A percentile compares a stretch with the other conserved stretches of the same genome.
These are phyloP conservation scores for Colletotrichum acutatum DNA, from an alignment of 2,329 filamentous ascomycete genomes.

Conservation along the genomic window DNA sequence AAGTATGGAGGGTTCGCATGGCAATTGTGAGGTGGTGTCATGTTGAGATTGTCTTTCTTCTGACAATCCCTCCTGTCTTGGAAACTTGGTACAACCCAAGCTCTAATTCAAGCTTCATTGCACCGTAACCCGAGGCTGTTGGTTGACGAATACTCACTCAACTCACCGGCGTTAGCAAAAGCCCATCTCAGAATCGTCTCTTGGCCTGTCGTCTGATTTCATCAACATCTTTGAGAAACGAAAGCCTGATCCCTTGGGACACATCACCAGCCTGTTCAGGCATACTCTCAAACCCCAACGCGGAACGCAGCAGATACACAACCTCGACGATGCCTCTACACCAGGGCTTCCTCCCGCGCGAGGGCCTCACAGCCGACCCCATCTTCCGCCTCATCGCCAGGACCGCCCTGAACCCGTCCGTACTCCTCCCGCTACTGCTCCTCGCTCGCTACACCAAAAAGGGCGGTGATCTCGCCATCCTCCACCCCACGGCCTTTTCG, in stretches of 20 bases:
- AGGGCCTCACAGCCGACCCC: constrained; percentile 71
- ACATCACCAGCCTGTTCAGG: background rate
- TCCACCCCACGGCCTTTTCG: constrained; percentile 62
- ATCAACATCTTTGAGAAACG: background rate
- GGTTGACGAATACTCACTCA: background rate
- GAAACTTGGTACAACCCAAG: background rate
- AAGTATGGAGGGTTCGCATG: background rate
- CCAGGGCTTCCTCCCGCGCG: constrained; percentile 63
- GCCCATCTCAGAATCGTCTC: background rate
- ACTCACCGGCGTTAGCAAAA: background rate
- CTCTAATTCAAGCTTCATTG: background rate
- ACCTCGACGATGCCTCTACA: constrained; percentile 47
- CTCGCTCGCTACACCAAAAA: constrained; percentile 71
- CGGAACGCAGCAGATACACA: background rate
- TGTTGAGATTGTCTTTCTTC: background rate
- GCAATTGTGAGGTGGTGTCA: background rate
- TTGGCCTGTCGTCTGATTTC: background rate
- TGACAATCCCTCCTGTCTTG: background rate
- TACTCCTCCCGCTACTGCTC: constrained; percentile 73
- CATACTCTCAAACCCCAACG: background rate
- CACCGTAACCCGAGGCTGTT: background rate
- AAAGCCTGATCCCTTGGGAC: background rate
- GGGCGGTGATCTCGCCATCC: constrained; percentile 64
- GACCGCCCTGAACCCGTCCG: constrained; percentile 72
- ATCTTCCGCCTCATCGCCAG: constrained; percentile 66